These are phyloP conservation scores for Ogataea nakhonphanomensis DNA, from an alignment of 805 yeast species.

Conservation along the genomic window DNA sequence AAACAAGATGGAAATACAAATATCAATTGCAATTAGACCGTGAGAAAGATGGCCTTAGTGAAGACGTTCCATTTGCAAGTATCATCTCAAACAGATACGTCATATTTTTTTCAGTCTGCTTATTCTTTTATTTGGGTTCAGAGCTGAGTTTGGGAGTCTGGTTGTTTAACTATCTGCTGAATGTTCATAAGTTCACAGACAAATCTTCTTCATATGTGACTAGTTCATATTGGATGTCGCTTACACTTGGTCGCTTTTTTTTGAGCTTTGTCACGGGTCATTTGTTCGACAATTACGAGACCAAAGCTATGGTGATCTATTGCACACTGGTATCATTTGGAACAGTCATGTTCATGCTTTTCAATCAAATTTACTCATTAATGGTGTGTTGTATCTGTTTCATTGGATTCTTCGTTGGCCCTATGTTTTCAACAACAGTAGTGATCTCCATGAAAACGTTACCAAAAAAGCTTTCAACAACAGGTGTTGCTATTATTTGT, in stretches of 20 bases:
- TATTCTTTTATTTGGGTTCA: constrained; percentile 50
- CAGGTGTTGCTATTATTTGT: constrained; percentile 71
- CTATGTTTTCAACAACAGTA: constrained; percentile 65
- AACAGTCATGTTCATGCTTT: constrained; percentile 33
- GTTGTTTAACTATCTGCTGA: constrained; percentile 45
- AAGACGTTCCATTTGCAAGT: constrained; percentile 20
- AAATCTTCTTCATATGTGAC: constrained; percentile 44
- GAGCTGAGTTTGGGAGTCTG: constrained; percentile 54
- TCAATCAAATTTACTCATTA: constrained; percentile 19
- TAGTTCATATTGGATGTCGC: constrained; percentile 48
- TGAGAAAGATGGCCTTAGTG: constrained; percentile 18
- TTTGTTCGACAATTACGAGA: constrained; percentile 36
- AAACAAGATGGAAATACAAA: constrained; percentile 43
- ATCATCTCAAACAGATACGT: constrained; percentile 36
- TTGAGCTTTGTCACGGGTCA: constrained; percentile 49
- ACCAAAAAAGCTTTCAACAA: constrained; percentile 57
- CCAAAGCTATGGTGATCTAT: constrained; percentile 41
- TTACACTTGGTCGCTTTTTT: constrained; percentile 45
- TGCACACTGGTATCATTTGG: constrained; percentile 34
- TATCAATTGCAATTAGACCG: constrained; percentile 23
- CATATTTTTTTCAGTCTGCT: constrained; percentile 38
- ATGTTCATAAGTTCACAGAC: constrained; percentile 38
- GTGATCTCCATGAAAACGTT: constrained; percentile 59
- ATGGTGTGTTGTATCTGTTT: constrained; percentile 37
- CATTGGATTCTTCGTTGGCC: constrained; percentile 51